phyloP scores from a whole-genome alignment of 805 yeast genomes.

The Metschnikowia rubicola region DNA sequence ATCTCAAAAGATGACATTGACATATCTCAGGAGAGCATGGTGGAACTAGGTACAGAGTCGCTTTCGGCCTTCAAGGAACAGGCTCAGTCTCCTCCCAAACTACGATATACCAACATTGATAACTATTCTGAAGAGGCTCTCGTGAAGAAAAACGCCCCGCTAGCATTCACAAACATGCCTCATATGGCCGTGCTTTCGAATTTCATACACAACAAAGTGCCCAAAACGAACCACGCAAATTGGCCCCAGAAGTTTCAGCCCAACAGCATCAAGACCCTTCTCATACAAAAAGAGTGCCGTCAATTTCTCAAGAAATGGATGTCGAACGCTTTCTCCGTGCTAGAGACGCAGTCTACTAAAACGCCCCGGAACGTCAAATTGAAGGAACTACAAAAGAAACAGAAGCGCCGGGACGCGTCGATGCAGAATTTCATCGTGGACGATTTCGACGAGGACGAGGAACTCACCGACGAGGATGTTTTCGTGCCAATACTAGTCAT shows the following conservation, averaged over 20 bases:
- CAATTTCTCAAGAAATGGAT: constrained; percentile 38
- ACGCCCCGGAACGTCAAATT: constrained; percentile 31
- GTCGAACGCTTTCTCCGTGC: constrained; percentile 32
- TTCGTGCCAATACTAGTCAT: constrained; percentile 64
- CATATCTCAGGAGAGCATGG: background rate
- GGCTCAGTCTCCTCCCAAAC: background rate
- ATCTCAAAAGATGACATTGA: constrained; percentile 12
- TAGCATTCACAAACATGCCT: constrained; percentile 7
- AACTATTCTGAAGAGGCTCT: background rate
- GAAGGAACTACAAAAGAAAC: constrained; percentile 23
- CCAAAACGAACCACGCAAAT: constrained; percentile 10
- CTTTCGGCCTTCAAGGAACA: background rate
- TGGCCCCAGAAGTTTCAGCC: constrained; percentile 42
- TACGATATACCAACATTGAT: background rate
- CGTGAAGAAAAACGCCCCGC: constrained; percentile 5
- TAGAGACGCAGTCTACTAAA: constrained; percentile 28
- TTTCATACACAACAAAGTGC: background rate
- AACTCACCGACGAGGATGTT: constrained; percentile 32
- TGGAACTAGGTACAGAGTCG: background rate
- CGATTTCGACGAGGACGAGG: constrained; percentile 24
- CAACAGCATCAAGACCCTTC: constrained; percentile 26
- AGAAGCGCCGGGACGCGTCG: constrained; percentile 17
- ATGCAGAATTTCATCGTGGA: constrained; percentile 40
- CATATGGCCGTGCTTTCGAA: constrained; percentile 12
- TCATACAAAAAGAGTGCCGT: constrained; percentile 27